Evolutionary conservation across 1,284 basidiomycete species (phyloP).

Genomic region (Sanghuangporus weigelae): DNA sequence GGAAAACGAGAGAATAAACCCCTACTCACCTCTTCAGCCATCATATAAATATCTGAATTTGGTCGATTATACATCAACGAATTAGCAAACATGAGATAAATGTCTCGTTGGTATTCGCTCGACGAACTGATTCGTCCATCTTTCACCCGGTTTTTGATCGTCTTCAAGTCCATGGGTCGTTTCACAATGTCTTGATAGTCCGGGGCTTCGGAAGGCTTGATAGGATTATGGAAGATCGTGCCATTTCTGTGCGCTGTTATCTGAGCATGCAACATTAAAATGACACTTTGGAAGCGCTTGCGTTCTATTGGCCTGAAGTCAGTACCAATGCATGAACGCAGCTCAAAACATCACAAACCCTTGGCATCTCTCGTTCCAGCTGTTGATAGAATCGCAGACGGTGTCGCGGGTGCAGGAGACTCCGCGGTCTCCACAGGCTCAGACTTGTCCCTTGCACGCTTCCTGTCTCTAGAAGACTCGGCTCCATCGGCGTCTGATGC

Average conservation of each 20-base stretch:
- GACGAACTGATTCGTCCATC: slow-evolving; percentile 78
- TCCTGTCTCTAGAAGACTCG: slow-evolving; percentile 54
- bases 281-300: slow-evolving; percentile 77
- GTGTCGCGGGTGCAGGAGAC: slow-evolving; percentile 30
- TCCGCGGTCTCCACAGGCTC: slow-evolving; percentile 64
- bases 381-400: slow-evolving; percentile 1
- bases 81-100: slow-evolving; percentile 92
- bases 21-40: slow-evolving; percentile 79
- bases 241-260: slow-evolving; percentile 83
- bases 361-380: slow-evolving; percentile 10
- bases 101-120: slow-evolving; percentile 83
- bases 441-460: slow-evolving; percentile 63
- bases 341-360: slow-evolving; percentile 24
- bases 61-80: slow-evolving; percentile 93
- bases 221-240: slow-evolving; percentile 87
- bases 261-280: slow-evolving; percentile 72
- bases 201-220: slow-evolving; percentile 81
- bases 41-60: slow-evolving; percentile 74
- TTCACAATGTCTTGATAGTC: slow-evolving; percentile 90
- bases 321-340: slow-evolving; percentile 24
- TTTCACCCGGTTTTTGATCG: slow-evolving; percentile 76
- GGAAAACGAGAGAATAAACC: neutral
- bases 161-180: slow-evolving; percentile 89
- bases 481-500: slow-evolving; percentile 46
- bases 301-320: slow-evolving; percentile 43